phyloP scores from a whole-genome alignment of 2,329 filamentous ascomycete species.

The Colletotrichum theobromicola region DNA sequence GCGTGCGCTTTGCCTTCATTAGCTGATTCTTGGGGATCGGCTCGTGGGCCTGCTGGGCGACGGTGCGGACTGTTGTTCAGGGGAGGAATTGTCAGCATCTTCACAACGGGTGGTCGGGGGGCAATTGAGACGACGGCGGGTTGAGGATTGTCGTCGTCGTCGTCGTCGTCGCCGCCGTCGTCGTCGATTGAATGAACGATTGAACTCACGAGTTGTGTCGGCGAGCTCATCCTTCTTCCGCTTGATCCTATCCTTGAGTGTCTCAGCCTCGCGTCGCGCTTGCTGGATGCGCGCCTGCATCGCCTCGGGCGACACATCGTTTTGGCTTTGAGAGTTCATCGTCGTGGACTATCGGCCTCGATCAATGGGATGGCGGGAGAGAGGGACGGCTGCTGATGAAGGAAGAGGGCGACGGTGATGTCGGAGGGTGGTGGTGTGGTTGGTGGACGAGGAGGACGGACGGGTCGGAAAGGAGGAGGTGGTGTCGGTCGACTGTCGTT shows the following conservation, averaged over 20 bases:
- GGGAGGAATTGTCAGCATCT: slow-evolving; percentile 24
- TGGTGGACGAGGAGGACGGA: slow-evolving; percentile 16
- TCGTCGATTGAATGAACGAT: not conserved
- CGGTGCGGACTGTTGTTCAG: slow-evolving; percentile 75
- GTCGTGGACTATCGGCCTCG: slow-evolving; percentile 26
- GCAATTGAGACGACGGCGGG: slow-evolving; percentile 1
- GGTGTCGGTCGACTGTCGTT: slow-evolving; percentile 18
- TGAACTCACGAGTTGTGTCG: slow-evolving; percentile 89
- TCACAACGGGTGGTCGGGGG: not conserved
- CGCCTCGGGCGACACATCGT: slow-evolving; percentile 72
- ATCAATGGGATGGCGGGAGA: slow-evolving; percentile 15
- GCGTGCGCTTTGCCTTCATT: slow-evolving; percentile 96
- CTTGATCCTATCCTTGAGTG: slow-evolving; percentile 98
- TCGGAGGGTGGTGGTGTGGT: not conserved
- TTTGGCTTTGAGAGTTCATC: slow-evolving; percentile 64
- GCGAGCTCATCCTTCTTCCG: slow-evolving; percentile 99
- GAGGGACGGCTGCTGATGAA: slow-evolving; percentile 5
- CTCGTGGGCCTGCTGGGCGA: slow-evolving; percentile 92
- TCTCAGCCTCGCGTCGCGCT: slow-evolving; percentile 96
- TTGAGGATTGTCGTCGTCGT: slow-evolving; percentile 6
- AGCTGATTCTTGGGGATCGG: slow-evolving; percentile 86
- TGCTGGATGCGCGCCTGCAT: slow-evolving; percentile 95
- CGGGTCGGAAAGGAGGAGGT: slow-evolving; percentile 17
- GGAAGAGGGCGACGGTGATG: not conserved
- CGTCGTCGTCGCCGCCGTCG: not conserved